Evolutionary conservation across 164 flowering plant genomes (phyloP).

Genomic region (Amborella trichopoda): DNA sequence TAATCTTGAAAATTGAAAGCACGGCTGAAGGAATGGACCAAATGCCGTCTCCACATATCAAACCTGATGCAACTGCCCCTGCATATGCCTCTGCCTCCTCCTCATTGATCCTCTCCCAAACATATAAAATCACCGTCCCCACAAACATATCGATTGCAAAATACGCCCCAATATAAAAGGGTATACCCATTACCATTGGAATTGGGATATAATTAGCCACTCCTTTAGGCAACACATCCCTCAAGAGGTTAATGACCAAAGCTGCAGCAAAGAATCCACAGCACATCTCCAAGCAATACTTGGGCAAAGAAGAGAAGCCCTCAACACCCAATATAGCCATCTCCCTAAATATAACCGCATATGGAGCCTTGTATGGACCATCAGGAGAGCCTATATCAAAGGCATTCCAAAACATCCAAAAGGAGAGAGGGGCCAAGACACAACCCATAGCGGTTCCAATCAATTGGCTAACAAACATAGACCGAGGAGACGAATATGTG

Average conservation of each 20-base stretch:
- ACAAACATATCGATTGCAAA: slow-evolving; percentile 97
- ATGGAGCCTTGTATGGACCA: slow-evolving; percentile 74
- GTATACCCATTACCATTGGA: slow-evolving; percentile 97
- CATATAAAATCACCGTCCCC: slow-evolving; percentile 71
- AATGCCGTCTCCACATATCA: slow-evolving; percentile 94
- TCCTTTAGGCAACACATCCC: slow-evolving; percentile 51
- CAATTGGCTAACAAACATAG: slow-evolving; percentile 90
- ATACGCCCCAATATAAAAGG: slow-evolving; percentile 92
- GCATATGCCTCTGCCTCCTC: slow-evolving; percentile 73
- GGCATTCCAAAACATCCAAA: slow-evolving; percentile 93
- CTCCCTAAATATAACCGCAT: slow-evolving; percentile 81
- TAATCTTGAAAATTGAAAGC: slow-evolving; percentile 77
- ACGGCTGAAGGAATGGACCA: slow-evolving; percentile 95
- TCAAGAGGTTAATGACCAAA: slow-evolving; percentile 54
- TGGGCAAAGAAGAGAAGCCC: slow-evolving; percentile 89
- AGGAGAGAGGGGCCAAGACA: slow-evolving; percentile 79
- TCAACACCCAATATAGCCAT: slow-evolving; percentile 97
- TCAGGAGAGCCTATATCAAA: slow-evolving; percentile 82
- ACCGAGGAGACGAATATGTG: slow-evolving; percentile 78
- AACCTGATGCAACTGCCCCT: slow-evolving; percentile 91
- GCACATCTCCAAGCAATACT: slow-evolving; percentile 73
- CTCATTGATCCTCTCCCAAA: slow-evolving; percentile 72
- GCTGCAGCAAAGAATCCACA: slow-evolving; percentile 73
- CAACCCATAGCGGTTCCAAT: slow-evolving; percentile 97
- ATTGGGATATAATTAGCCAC: slow-evolving; percentile 65